Conservation (phyloP, 306 rosid species). For the Vigna angularis region DNA sequence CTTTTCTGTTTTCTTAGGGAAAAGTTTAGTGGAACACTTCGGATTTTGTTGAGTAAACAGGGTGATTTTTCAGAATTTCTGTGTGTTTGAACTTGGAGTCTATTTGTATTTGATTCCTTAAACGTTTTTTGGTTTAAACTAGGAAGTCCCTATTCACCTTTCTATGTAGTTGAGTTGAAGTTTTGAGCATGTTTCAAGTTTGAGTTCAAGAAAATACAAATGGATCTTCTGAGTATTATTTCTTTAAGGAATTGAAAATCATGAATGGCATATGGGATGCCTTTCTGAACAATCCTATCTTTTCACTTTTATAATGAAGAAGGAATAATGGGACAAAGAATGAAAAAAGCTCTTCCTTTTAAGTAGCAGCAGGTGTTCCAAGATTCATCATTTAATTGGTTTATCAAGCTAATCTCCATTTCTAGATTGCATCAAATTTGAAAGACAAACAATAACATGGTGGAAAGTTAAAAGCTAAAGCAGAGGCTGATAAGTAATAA, state of each 20-base stretch:
- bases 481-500: not conserved
- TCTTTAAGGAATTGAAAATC: constrained; percentile 26
- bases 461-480: not conserved
- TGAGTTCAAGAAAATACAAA: not conserved
- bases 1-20: constrained; percentile 1
- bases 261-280: constrained; percentile 19
- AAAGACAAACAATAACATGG: constrained; percentile 30
- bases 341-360: constrained; percentile 4
- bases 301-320: constrained; percentile 6
- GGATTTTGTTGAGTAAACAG: constrained; percentile 12
- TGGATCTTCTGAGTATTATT: constrained; percentile 17
- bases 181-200: constrained; percentile 4
- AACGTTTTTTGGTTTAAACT: not conserved
- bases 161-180: constrained; percentile 1
- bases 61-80: constrained; percentile 23
- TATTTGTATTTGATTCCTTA: constrained; percentile 13
- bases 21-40: constrained; percentile 7
- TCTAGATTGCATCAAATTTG: constrained; percentile 22
- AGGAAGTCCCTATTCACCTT: not conserved
- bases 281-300: constrained; percentile 1
- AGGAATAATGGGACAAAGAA: not conserved
- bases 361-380: constrained; percentile 28
- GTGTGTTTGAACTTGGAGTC: not conserved
- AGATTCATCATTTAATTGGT: constrained; percentile 11
- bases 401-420: not conserved